A percentile compares a stretch with the other conserved stretches of the same genome.
Conservation (phyloP, 1,284 basidiomycete genomes). For the Schizophyllum amplum region DNA sequence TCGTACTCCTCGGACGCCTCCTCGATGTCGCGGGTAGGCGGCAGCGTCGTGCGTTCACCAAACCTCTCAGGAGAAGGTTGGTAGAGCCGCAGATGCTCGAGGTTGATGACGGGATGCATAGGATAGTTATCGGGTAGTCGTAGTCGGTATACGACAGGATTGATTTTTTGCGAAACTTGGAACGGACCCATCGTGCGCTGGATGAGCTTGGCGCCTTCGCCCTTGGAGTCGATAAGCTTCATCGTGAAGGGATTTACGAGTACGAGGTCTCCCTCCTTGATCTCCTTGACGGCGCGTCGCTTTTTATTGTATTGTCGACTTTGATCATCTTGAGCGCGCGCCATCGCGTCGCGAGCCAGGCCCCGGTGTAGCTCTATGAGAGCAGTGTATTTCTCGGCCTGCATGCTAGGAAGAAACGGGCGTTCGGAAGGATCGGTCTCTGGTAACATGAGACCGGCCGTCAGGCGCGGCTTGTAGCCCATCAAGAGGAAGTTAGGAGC, state of each 20-base stretch:
- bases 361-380: constrained; percentile 2
- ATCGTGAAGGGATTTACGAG: constrained; percentile 24
- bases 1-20: constrained; percentile 12
- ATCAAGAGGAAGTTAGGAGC: constrained; percentile 2
- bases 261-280: constrained; percentile 19
- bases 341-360: constrained; percentile 2
- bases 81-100: constrained; percentile 19
- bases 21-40: constrained; percentile 2
- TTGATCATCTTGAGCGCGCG: constrained; percentile 9
- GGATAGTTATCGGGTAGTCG: constrained; percentile 18
- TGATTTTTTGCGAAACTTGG: constrained; percentile 20
- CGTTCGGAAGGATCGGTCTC: background rate
- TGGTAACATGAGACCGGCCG: background rate
- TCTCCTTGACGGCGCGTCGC: constrained; percentile 5
- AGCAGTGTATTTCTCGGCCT: constrained; percentile 1
- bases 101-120: constrained; percentile 22
- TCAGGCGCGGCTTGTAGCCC: background rate
- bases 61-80: constrained; percentile 10
- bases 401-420: constrained; percentile 1
- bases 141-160: constrained; percentile 19
- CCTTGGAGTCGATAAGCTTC: constrained; percentile 18
- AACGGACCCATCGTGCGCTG: constrained; percentile 26
- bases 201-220: constrained; percentile 21
- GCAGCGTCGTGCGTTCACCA: constrained; percentile 9
- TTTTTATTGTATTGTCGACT: constrained; percentile 15